Conservation (phyloP, 2,329 filamentous ascomycete species). For the Cladosporium sp. region DNA sequence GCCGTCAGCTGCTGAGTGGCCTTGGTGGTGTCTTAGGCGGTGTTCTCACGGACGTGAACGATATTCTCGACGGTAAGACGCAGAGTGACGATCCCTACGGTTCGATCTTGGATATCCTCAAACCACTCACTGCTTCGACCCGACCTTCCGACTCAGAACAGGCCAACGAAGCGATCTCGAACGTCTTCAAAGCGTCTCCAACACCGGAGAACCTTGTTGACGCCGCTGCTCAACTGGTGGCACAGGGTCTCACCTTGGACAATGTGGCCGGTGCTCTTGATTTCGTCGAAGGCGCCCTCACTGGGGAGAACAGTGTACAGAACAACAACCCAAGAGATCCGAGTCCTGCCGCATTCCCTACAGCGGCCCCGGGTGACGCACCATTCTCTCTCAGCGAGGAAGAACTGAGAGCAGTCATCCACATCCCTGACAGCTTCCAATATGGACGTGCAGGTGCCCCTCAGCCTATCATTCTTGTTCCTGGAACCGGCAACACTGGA, state of each 20-base stretch:
- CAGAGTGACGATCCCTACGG: not conserved
- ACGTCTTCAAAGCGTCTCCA: conserved; percentile 17
- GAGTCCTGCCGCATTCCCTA: conserved; percentile 34
- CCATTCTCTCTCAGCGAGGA: conserved; percentile 47
- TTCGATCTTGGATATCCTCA: conserved; percentile 14
- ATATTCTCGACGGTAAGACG: not conserved
- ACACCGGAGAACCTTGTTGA: conserved; percentile 26
- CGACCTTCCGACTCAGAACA: conserved; percentile 23
- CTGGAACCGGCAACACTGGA: conserved; percentile 50
- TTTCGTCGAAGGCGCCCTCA: conserved; percentile 21
- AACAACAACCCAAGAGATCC: conserved; percentile 28
- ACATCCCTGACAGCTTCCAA: conserved; percentile 48
- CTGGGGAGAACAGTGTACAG: conserved; percentile 22
- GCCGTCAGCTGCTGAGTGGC: not conserved
- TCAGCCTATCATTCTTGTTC: conserved; percentile 50
- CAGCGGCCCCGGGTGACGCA: conserved; percentile 39
- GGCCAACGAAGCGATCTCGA: conserved; percentile 16
- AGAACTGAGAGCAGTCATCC: conserved; percentile 48
- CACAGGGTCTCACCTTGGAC: conserved; percentile 27
- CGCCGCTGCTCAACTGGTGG: conserved; percentile 23
- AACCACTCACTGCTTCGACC: conserved; percentile 23
- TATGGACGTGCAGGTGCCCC: conserved; percentile 38
- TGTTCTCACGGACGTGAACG: not conserved
- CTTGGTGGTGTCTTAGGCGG: not conserved
- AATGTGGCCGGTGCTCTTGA: conserved; percentile 18